These are phyloP conservation scores for Murraya paniculata DNA, from an alignment of 345 rosid genomes.

Conservation along the genomic window DNA sequence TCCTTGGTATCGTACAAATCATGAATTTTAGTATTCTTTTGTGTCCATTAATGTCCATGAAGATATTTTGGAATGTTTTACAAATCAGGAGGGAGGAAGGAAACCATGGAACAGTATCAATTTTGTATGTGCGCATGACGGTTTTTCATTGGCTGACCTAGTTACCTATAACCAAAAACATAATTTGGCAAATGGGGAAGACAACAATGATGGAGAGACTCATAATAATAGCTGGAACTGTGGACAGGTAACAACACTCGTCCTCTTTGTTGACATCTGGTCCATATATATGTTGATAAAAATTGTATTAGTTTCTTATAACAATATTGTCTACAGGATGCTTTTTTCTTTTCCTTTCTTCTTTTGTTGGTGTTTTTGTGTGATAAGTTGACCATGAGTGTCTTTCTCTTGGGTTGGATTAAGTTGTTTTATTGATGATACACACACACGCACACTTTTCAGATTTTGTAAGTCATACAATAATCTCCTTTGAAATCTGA, in stretches of 20 bases:
- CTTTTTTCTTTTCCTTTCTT: too few species aligned
- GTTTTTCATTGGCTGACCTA: slow-evolving; percentile 84
- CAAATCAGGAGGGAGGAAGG: slow-evolving; percentile 80
- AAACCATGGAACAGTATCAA: slow-evolving; percentile 97
- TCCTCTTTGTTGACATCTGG: neutral
- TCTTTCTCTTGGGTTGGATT: neutral
- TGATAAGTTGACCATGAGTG: neutral
- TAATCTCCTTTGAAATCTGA: neutral
- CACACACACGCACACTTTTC: neutral
- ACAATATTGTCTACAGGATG: too few species aligned
- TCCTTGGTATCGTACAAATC: neutral
- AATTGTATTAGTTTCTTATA: too few species aligned
- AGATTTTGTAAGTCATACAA: too few species aligned
- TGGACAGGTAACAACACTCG: slow-evolving; percentile 58
- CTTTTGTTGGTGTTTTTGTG: neutral
- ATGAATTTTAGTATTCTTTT: neutral
- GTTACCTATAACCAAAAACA: slow-evolving; percentile 85
- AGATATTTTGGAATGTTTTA: neutral
- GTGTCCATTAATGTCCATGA: neutral
- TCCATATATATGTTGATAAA: too few species aligned
- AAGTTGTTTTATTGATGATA: too few species aligned
- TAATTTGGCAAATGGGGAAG: slow-evolving; percentile 93
- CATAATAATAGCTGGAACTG: slow-evolving; percentile 98
- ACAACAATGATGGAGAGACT: slow-evolving; percentile 88
- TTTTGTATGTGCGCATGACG: slow-evolving; percentile 94